phyloP scores from a whole-genome alignment of 257 asterid species.

The Galeopsis tetrahit region DNA sequence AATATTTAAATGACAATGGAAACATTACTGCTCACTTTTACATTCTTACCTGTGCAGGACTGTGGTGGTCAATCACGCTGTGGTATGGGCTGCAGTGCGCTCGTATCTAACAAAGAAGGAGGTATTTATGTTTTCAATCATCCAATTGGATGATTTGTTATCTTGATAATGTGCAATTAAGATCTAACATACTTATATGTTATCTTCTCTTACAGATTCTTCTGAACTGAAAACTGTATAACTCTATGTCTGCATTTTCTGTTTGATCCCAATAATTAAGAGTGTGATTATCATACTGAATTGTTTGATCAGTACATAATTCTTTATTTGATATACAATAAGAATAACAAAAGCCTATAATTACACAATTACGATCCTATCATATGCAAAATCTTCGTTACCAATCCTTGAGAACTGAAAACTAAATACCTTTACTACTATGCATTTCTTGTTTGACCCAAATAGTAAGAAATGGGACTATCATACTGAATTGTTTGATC shows the following conservation, averaged over 20 bases:
- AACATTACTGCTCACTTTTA: constrained; percentile 24
- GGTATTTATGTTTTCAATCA: constrained; percentile 47
- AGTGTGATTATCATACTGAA: not conserved
- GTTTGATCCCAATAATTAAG: not conserved
- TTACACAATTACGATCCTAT: not conserved
- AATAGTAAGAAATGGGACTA: not conserved
- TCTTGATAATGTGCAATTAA: not conserved
- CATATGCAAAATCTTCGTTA: not conserved
- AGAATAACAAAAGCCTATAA: not conserved
- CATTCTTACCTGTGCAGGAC: constrained; percentile 54
- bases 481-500: no score
- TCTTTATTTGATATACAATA: not conserved
- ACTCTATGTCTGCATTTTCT: constrained; percentile 4
- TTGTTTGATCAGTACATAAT: not conserved
- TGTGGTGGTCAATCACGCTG: constrained; percentile 87
- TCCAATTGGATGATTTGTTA: not conserved
- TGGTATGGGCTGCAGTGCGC: constrained; percentile 97
- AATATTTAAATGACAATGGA: not conserved
- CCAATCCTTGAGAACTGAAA: not conserved
- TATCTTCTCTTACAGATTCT: constrained; percentile 10
- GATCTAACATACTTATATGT: not conserved
- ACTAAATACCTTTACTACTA: not conserved
- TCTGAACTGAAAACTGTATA: not conserved
- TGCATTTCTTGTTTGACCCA: not conserved
- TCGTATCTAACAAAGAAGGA: constrained; percentile 62